phyloP scores from a whole-genome alignment of 176 grass and related monocot genomes.

The Avena sativa region DNA sequence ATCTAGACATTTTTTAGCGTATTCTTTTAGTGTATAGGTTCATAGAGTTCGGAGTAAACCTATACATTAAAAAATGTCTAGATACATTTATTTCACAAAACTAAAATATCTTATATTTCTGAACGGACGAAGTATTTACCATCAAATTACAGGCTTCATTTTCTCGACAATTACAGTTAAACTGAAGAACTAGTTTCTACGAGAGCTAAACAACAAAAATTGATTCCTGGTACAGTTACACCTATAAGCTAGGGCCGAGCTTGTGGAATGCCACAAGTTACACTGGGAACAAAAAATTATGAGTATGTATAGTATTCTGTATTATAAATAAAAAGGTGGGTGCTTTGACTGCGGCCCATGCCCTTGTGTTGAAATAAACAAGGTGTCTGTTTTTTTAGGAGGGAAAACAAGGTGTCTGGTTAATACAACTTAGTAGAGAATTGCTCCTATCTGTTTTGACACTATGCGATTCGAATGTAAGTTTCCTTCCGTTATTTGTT shows the following conservation, averaged over 20 bases:
- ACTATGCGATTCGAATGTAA: not conserved
- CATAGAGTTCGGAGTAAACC: no score
- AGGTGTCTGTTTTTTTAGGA: no score
- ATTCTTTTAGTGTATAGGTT: no score
- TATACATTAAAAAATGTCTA: no score
- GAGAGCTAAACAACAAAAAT: not conserved
- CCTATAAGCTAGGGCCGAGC: conserved; percentile 36
- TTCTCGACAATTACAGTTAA: conserved; percentile 18
- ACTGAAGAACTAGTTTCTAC: conserved; percentile 7
- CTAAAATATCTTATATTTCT: no score
- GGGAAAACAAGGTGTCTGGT: no score
- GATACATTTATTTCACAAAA: no score
- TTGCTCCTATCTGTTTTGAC: conserved; percentile 1
- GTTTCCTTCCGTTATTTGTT: conserved; percentile 30
- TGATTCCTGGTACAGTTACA: conserved; percentile 30
- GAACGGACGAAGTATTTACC: not conserved
- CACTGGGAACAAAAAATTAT: conserved; percentile 38
- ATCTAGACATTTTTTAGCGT: no score
- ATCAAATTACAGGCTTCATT: conserved; percentile 33
- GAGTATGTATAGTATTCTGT: conserved; percentile 4
- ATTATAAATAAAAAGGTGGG: conserved; percentile 14
- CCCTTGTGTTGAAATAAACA: not conserved
- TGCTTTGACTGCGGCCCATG: not conserved
- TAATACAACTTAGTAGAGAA: no score
- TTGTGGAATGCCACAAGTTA: conserved; percentile 38